Base-by-base conservation (phyloP, 2,329 filamentous ascomycete species). In the Colletotrichum truncatum region DNA sequence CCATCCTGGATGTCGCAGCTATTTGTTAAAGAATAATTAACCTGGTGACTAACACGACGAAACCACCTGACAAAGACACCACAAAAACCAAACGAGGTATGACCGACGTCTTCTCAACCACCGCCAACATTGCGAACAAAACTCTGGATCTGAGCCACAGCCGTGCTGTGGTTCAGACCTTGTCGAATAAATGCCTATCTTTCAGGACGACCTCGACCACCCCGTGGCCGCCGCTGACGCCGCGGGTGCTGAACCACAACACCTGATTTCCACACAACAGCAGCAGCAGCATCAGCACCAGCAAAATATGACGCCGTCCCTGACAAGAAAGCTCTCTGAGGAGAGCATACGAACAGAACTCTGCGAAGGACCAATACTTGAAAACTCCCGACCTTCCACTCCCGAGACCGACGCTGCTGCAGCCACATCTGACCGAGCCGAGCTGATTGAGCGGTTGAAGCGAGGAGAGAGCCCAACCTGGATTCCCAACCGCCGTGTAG, bases 391-490 rank as follows among this genome's bases (percentile, higher is more conserved):
- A 23, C 59, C 52, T 11, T 68, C 60, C 30, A 75, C 76, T 1
- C 77, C 77, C 5, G 75, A 77, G 25, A 69, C 70, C 21, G 73
- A 74, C 30, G 45, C 64, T 6, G 63, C 70, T 8, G 71, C 69
- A n/a, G 68, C 79, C 11, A 82, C 81, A 34, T 84, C 83, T 16
- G 89, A 93, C 75, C 87, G 94, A 68, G 88, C 89, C 62, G 91
- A 94, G 76, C 82, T 97, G 71, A 98, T 98, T 62, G 88, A 94
- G 77, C 87, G 90, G 69, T 85, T 98, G 70, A 98, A 98, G 80
- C 88, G 87, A 76, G 89, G 89, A 30, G 89, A 94, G 77, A 91
- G 88, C 72, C 90, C 92, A 36, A 87, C 88, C 4, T 96, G 93
- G 93, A 82, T 90, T 38, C 86, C 89, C 26, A 88, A 84, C 74